Evolutionary conservation across 2,329 filamentous ascomycete genomes (phyloP).

Genomic region (Aspergillus costaricaensis): DNA sequence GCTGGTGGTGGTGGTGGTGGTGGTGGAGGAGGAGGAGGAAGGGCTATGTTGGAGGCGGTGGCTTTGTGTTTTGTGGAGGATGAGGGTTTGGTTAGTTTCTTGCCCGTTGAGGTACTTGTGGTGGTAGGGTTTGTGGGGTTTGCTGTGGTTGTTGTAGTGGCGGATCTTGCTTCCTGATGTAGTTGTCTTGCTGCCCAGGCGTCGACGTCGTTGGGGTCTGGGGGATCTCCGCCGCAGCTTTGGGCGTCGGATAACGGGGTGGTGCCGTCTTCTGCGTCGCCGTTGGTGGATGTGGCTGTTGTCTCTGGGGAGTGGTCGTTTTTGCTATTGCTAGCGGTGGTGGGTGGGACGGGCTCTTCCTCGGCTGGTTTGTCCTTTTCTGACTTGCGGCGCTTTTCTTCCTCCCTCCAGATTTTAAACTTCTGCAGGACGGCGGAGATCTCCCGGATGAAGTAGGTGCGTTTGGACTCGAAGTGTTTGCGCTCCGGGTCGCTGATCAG

Average conservation of each 20-base stretch:
- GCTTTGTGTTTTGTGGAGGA: constrained; percentile 10
- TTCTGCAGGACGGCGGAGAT: constrained; percentile 82
- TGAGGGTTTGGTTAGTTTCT: constrained; percentile 29
- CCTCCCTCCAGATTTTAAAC: constrained; percentile 82
- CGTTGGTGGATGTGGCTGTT: constrained; percentile 1
- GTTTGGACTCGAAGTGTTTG: constrained; percentile 82
- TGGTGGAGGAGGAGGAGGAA: not conserved
- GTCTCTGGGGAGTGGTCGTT: constrained; percentile 7
- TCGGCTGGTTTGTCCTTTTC: constrained; percentile 64
- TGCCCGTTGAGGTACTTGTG: constrained; percentile 40
- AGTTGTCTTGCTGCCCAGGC: constrained; percentile 73
- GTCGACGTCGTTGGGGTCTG: constrained; percentile 70
- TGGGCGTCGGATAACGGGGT: constrained; percentile 32
- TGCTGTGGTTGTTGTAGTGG: constrained; percentile 24
- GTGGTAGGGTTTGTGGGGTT: not conserved
- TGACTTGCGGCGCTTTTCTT: constrained; percentile 79
- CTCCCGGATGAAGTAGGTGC: constrained; percentile 80
- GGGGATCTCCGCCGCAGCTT: constrained; percentile 53
- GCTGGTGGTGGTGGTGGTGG: constrained; percentile 7
- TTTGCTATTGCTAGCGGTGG: not conserved
- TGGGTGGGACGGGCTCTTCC: not conserved
- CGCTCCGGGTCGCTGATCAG: constrained; percentile 77
- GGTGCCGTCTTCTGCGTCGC: constrained; percentile 42
- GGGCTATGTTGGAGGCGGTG: not conserved
- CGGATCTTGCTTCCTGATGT: constrained; percentile 67